These are phyloP conservation scores for Akebia trifoliata DNA, from an alignment of 164 flowering plant genomes.

Conservation along the genomic window DNA sequence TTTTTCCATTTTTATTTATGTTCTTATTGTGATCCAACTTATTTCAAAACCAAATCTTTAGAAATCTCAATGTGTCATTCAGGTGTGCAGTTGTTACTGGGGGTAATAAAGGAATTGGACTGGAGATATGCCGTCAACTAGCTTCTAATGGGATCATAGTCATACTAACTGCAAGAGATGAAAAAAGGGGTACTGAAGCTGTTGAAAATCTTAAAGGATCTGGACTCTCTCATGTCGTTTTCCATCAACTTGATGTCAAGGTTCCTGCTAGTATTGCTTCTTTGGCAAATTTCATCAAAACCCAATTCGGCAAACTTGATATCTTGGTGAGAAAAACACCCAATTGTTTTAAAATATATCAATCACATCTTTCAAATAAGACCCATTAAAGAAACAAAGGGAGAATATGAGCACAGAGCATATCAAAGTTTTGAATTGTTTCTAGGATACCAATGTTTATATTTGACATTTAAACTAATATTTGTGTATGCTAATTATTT, in stretches of 20 bases:
- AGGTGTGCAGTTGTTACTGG: constrained; percentile 73
- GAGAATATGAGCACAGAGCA: too few relatives aligned
- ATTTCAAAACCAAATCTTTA: background rate
- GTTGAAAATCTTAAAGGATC: constrained; percentile 22
- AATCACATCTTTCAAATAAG: too few relatives aligned
- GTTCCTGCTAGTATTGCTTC: constrained; percentile 34
- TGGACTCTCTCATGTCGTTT: constrained; percentile 24
- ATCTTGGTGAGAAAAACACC: constrained; percentile 26
- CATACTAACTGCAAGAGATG: constrained; percentile 41
- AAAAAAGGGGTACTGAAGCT: constrained; percentile 38
- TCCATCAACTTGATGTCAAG: constrained; percentile 45
- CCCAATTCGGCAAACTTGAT: constrained; percentile 38
- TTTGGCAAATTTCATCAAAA: constrained; percentile 25
- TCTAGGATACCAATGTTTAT: too few relatives aligned
- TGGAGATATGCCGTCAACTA: constrained; percentile 45
- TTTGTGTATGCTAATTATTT: too few relatives aligned
- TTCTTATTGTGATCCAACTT: background rate
- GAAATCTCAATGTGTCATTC: background rate
- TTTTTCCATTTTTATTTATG: too few relatives aligned
- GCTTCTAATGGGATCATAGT: constrained; percentile 45
- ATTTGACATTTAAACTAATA: too few relatives aligned
- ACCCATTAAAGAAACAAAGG: background rate
- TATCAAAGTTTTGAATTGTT: too few relatives aligned
- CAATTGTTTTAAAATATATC: too few relatives aligned
- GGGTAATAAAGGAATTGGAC: constrained; percentile 61